Base-by-base conservation (phyloP, 2,329 filamentous ascomycete genomes). In the Endoconidiophora laricicola region DNA sequence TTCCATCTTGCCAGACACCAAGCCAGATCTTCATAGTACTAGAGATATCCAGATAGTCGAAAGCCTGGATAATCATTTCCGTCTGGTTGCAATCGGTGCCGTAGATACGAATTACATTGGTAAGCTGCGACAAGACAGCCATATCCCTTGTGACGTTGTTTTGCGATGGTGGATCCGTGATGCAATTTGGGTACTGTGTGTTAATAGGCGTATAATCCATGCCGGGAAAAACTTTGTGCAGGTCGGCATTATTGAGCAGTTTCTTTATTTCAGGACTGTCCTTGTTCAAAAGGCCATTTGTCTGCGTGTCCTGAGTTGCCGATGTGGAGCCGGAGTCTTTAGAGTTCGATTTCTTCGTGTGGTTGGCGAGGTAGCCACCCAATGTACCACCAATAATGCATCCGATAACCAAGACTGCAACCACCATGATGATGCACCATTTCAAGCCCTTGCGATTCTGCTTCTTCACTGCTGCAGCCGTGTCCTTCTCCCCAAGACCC, bases 81-180 rank as follows among this genome's bases (percentile, higher is more conserved):
- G 90, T 96, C 65, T 96, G 90, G 65, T 95, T 95, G 72, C 90
- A 96, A 66, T 96, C 90, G 10, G 86, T 96, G 46, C 90, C 90
- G 62, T 96, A 96, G 1, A 95, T 71, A 6, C 90, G 81, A 44
- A 96, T 76, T 2, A 79, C 81, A 61, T 94, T 88, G 53, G 87
- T 94, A 41, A 96, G 71, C 62, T 94, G 87, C 10, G 84, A 87
- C 47, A 96, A 77, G 7, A 95, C 81, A 1, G 91, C 90, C 52
- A 95, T 69, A 61, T 96, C 90, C 48, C 86, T 79, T 0, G 91
- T 96, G 56, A 96, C 73, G 61, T 96, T 95, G 67, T 96, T 94
- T 62, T 95, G 90, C 33, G 81, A 88, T 0, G 90, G 83, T 1
- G 85, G 84, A 57, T 81, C 74, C 49, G 73, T 67, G 29, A 88